Evolutionary conservation across 306 rosid genomes (phyloP), one percentile per base, ranked within the genome.

Genomic region (Cercis canadensis): DNA sequence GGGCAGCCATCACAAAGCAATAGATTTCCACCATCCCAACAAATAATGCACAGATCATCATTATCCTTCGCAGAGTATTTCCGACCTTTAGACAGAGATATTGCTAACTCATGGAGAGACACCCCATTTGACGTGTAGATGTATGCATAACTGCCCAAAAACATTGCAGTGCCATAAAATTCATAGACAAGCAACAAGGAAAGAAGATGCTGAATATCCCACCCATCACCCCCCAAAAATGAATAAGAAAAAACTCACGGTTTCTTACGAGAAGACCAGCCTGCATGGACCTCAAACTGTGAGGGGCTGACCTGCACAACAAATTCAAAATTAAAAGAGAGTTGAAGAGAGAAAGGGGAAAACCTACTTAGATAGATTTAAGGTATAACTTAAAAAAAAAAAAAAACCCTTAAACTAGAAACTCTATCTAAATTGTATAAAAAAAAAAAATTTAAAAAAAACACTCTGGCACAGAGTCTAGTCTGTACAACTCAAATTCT

Each of bases 1-100:
- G 97, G 97, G 84, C 99, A 91, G 71, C 95, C 99, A 91, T 94
- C 96, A 80, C 99, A 89, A 60, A 86, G 99, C 79, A 94, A 68
- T 70, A 91, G 91, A 82, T 94, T 87, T 65, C 99, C 97, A 61
- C 97, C 99, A 83, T 94, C 91, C 87, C 88, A 84, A 82, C 97
- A 94, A 82, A 89, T 91, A 78, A 87, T 81, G 88, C 99, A 94
- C 36, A 88, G 75, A 88, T 89, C 93, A 86, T 94, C 96, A 65
- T 87, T 91, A 84, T 87, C 89, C 82, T 87, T 87, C 5, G 95
- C 88, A 67, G 89, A 83, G 85, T 84, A 86, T 73, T 83, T 84
- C 71, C 94, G 92, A 58, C 88, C 97, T 83, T 87, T 94, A 2
- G 95, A 91, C 77, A 94, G 90, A 64, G 96, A 87, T 73, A 87